Evolutionary conservation across 768 basidiomycete species (phyloP).

Genomic region (Dendrothele bispora): DNA sequence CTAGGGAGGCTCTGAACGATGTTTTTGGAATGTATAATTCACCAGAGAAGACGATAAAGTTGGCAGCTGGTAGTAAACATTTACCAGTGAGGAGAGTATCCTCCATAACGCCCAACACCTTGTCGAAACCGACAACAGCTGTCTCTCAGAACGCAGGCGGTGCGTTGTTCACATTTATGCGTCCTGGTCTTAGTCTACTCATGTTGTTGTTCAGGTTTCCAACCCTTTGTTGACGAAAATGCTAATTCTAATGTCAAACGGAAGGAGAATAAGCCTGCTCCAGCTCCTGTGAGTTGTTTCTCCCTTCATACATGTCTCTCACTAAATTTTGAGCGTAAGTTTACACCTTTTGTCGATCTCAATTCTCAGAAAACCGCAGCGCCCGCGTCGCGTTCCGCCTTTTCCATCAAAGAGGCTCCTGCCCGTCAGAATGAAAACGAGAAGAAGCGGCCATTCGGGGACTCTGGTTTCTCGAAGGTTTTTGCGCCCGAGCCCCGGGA

Average conservation of each 20-base stretch:
- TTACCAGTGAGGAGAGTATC: slow-evolving; percentile 68
- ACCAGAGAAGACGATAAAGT: slow-evolving; percentile 70
- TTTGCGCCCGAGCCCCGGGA: slow-evolving; percentile 60
- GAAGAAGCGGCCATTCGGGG: slow-evolving; percentile 27
- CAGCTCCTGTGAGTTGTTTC: slow-evolving; percentile 36
- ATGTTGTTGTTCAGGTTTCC: slow-evolving; percentile 46
- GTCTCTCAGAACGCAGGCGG: too few relatives aligned
- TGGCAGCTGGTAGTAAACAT: slow-evolving; percentile 65
- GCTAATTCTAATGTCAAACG: slow-evolving; percentile 31
- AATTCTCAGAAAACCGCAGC: slow-evolving; percentile 44
- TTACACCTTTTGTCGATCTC: slow-evolving; percentile 64
- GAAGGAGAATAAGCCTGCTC: slow-evolving; percentile 41
- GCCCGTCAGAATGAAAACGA: slow-evolving; percentile 32
- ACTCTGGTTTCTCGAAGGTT: slow-evolving; percentile 58
- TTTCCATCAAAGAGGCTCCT: slow-evolving; percentile 51
- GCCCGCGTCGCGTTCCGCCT: slow-evolving; percentile 38
- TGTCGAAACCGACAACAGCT: too few relatives aligned
- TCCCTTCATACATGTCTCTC: slow-evolving; percentile 13
- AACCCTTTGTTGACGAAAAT: slow-evolving; percentile 71
- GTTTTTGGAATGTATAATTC: slow-evolving; percentile 97
- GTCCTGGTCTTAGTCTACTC: slow-evolving; percentile 10
- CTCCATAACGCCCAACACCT: too few relatives aligned
- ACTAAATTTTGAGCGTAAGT: slow-evolving; percentile 36
- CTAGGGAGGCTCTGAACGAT: slow-evolving; percentile 90
- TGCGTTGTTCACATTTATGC: too few relatives aligned